Evolutionary conservation across 2,329 filamentous ascomycete species (phyloP).

Genomic region (Hypoxylon sp.): DNA sequence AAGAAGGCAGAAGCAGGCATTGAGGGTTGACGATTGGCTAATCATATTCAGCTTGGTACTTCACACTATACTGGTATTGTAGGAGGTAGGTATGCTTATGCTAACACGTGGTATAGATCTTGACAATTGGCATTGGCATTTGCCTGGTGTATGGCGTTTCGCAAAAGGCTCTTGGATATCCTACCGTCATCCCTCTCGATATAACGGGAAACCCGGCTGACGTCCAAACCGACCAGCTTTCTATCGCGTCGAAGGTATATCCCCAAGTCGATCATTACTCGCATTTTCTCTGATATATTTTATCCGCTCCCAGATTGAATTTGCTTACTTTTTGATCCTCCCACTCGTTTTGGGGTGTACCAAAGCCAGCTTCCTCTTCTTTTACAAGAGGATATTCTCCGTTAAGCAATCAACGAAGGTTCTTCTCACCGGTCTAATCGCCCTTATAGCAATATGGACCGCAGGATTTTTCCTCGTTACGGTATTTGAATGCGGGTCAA

Average conservation of each 20-base stretch:
- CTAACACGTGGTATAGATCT: too few relatives aligned
- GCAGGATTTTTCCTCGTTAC: constrained; percentile 20
- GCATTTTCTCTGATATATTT: background rate
- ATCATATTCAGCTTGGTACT: constrained; percentile 4
- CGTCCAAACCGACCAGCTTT: constrained; percentile 2
- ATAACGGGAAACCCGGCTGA: background rate
- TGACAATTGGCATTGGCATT: constrained; percentile 4
- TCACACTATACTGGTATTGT: too few relatives aligned
- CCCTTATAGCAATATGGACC: constrained; percentile 17
- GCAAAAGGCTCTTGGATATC: constrained; percentile 23
- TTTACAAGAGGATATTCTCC: constrained; percentile 31
- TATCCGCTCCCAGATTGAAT: constrained; percentile 15
- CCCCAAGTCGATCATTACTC: background rate
- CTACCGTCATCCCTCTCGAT: background rate
- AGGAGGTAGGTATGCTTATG: too few relatives aligned
- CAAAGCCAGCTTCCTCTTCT: constrained; percentile 29
- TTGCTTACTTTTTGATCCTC: constrained; percentile 15
- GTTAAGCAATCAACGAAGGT: background rate
- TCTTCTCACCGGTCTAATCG: constrained; percentile 12
- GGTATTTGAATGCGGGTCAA: constrained; percentile 18
- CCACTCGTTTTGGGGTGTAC: constrained; percentile 22
- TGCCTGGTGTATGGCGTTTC: constrained; percentile 24
- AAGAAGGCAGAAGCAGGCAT: background rate
- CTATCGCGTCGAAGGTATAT: constrained; percentile 14
- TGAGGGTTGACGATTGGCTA: constrained; percentile 32